Conservation (phyloP, 306 rosid species). For the Cucurbita maxima region DNA sequence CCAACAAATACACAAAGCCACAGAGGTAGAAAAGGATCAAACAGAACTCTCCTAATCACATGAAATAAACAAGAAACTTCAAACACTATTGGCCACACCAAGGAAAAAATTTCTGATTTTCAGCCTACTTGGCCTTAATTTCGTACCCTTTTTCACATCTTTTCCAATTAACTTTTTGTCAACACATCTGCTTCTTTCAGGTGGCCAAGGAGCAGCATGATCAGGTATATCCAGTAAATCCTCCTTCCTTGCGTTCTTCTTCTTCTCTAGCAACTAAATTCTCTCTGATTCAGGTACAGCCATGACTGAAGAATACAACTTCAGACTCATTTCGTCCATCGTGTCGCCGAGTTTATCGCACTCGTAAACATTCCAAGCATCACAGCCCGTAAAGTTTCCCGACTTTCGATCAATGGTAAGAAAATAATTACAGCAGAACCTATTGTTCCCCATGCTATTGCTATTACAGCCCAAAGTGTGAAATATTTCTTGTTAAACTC, state of each 20-base stretch:
- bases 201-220: too few species aligned
- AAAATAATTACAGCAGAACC: constrained; percentile 65
- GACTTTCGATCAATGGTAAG: constrained; percentile 56
- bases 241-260: too few species aligned
- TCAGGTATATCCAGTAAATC: too few species aligned
- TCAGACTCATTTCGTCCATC: constrained; percentile 58
- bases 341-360: constrained; percentile 51
- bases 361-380: constrained; percentile 59
- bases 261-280: too few species aligned
- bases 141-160: background rate
- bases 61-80: background rate
- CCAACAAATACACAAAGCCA: background rate
- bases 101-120: background rate
- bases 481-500: constrained; percentile 56
- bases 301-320: constrained; percentile 41
- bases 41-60: background rate
- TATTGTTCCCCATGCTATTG: constrained; percentile 78
- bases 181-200: too few species aligned
- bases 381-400: constrained; percentile 51
- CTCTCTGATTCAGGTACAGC: too few species aligned
- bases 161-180: too few species aligned
- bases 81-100: background rate
- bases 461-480: constrained; percentile 75
- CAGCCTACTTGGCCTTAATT: background rate
- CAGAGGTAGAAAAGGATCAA: background rate